Conservation (phyloP, 2,329 filamentous ascomycete species). For the Pseudogymnoascus sp. region DNA sequence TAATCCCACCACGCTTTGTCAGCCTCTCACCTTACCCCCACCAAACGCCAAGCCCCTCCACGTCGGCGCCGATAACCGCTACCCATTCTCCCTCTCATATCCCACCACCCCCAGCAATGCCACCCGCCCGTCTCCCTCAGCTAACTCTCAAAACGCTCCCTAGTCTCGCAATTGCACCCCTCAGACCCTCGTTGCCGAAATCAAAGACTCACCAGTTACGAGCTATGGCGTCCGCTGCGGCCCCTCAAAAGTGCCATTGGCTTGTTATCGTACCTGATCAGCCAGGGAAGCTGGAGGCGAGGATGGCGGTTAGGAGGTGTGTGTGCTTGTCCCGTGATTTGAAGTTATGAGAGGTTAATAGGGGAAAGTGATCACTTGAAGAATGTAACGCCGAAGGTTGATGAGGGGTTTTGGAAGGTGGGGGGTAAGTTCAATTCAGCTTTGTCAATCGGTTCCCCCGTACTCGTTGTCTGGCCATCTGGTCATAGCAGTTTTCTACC, state of each 20-base stretch:
- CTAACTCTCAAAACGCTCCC: neutral
- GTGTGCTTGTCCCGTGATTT: slow-evolving; percentile 23
- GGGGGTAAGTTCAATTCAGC: slow-evolving; percentile 45
- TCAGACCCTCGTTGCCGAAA: neutral
- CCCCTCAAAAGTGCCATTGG: slow-evolving; percentile 49
- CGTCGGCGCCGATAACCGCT: neutral
- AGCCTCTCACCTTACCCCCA: neutral
- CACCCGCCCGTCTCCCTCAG: slow-evolving; percentile 1
- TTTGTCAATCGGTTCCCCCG: neutral
- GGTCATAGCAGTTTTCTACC: neutral
- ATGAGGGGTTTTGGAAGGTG: slow-evolving; percentile 53
- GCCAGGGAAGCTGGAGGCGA: slow-evolving; percentile 51
- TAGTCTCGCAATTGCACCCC: neutral
- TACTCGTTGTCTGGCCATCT: neutral
- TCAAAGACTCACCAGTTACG: neutral
- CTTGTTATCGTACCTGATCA: slow-evolving; percentile 64
- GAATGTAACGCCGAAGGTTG: slow-evolving; percentile 43
- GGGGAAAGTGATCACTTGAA: slow-evolving; percentile 27
- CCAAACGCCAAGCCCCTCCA: slow-evolving; percentile 3
- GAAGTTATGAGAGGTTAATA: neutral
- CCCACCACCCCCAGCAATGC: slow-evolving; percentile 4
- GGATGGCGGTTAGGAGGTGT: slow-evolving; percentile 53
- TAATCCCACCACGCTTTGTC: neutral
- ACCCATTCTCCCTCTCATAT: neutral
- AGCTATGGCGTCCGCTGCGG: slow-evolving; percentile 10